A percentile compares a stretch with the other conserved stretches of the same genome.
Evolutionary conservation across 2,329 filamentous ascomycete species (phyloP).

Genomic region (Fusarium longipes): DNA sequence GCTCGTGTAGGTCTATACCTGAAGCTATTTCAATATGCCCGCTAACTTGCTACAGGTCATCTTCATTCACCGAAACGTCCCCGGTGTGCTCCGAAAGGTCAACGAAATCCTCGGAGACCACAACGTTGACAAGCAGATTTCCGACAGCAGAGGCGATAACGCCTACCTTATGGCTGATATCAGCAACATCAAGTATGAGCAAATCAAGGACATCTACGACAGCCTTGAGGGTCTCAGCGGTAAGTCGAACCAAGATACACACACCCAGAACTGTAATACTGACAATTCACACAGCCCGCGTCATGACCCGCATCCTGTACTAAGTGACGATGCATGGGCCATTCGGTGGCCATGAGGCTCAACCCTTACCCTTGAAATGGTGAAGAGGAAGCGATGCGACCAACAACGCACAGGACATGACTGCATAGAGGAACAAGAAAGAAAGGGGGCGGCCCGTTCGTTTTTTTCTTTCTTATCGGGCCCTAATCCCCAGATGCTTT

Average conservation of each 20-base stretch:
- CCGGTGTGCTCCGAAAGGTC: constrained; percentile 92
- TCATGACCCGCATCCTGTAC: constrained; percentile 61
- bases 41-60: constrained; percentile 69
- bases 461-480: constrained; percentile 33
- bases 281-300: constrained; percentile 52
- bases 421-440: constrained; percentile 23
- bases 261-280: constrained; percentile 16
- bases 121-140: constrained; percentile 99
- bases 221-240: constrained; percentile 83
- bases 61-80: constrained; percentile 96
- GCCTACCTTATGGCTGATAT: constrained; percentile 99
- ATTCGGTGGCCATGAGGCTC: constrained; percentile 16
- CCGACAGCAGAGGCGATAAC: constrained; percentile 91
- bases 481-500: constrained; percentile 25
- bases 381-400: constrained; percentile 33
- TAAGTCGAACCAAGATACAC: constrained; percentile 58
- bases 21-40: neutral
- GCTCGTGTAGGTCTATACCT: constrained; percentile 69
- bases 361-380: constrained; percentile 28
- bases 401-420: constrained; percentile 25
- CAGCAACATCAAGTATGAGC: constrained; percentile 80
- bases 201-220: constrained; percentile 89
- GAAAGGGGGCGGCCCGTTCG: constrained; percentile 36
- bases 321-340: constrained; percentile 44
- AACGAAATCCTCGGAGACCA: constrained; percentile 95